Conservation (phyloP, 352 stramenopile genomes). For the Phytophthora macrochlamydospora region DNA sequence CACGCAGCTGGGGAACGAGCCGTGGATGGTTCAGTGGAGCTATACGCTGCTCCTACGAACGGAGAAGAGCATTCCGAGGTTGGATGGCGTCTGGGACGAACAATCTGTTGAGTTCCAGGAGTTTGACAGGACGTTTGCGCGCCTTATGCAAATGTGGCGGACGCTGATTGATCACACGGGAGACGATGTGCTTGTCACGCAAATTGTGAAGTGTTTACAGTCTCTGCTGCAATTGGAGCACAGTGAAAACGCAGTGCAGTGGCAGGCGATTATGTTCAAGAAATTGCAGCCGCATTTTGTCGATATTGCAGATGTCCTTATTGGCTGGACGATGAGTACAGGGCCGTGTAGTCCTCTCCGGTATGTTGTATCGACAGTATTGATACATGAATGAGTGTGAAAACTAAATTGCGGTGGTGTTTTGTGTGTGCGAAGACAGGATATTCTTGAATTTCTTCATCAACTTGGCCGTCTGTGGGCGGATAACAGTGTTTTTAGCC, state of each 20-base stretch:
- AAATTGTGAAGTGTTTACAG: slow-evolving; percentile 39
- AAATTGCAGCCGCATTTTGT: slow-evolving; percentile 76
- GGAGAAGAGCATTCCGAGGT: slow-evolving; percentile 37
- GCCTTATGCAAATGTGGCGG: slow-evolving; percentile 54
- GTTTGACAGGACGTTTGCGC: slow-evolving; percentile 42
- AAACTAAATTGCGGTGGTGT: not conserved
- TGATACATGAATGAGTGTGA: no score
- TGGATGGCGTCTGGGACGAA: slow-evolving; percentile 37
- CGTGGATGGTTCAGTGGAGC: slow-evolving; percentile 61
- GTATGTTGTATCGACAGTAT: slow-evolving; percentile 24
- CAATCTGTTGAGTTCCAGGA: slow-evolving; percentile 48
- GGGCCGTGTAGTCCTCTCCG: slow-evolving; percentile 36
- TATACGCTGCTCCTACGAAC: slow-evolving; percentile 44
- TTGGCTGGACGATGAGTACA: slow-evolving; percentile 70
- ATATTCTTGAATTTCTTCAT: slow-evolving; percentile 55
- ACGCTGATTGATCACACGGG: slow-evolving; percentile 55
- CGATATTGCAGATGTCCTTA: slow-evolving; percentile 68
- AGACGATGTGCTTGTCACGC: slow-evolving; percentile 43
- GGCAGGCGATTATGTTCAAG: slow-evolving; percentile 34
- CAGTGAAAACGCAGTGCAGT: slow-evolving; percentile 18
- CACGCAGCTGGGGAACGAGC: slow-evolving; percentile 39
- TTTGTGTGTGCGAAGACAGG: slow-evolving; percentile 34
- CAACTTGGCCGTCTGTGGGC: slow-evolving; percentile 57
- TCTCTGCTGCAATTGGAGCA: slow-evolving; percentile 33
- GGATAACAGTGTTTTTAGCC: slow-evolving; percentile 75